Evolutionary conservation across 1,284 basidiomycete species (phyloP), one percentile per base, ranked within the genome.

Genomic region (Heterobasidion occidentale): DNA sequence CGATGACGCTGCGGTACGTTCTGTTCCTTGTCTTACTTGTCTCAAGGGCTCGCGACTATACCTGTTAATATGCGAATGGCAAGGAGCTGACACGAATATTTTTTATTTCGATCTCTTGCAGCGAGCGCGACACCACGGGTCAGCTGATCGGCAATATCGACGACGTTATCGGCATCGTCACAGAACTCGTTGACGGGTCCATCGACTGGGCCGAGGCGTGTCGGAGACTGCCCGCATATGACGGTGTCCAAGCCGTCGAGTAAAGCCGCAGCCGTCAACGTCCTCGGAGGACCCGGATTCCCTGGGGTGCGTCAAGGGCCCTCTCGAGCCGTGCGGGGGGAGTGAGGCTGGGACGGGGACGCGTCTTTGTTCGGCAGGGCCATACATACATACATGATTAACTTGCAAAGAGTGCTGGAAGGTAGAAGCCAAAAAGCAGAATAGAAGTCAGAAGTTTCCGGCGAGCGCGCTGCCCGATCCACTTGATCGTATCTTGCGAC

Each of bases 141-240:
- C 96, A 99, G 72, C 78, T 92, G 57, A 98, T 98, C 67, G 95
- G 94, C n/a, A 68, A 80, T 55, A 86, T 97, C 62, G 95, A 98
- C 73, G 85, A 94, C 54, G 96, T 98, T 56, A 86, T 98, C 64
- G 76, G 76, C 52, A 84, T 90, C 53, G 86, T 98, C 60, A 82
- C 79, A 52, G 86, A 88, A 47, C 80, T 95, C 55, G 86, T 90
- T 36, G 75, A 86, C 63, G 91, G 90, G 47, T 77, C 69, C 15
- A 77, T 91, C 56, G 79, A 84, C 61, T 98, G 95, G 95, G 68
- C 77, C 15, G 84, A 84, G 61, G 96, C 94, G 3, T 86, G 84
- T 69, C 68, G 75, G 64, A 75, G 81, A 56, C 74, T 98, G 65
- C 83, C 88, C 36, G 81, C 78, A 19, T 98, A 98, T 73, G 90